Evolutionary conservation across 345 rosid genomes (phyloP).

Genomic region (Heritiera fomes): DNA sequence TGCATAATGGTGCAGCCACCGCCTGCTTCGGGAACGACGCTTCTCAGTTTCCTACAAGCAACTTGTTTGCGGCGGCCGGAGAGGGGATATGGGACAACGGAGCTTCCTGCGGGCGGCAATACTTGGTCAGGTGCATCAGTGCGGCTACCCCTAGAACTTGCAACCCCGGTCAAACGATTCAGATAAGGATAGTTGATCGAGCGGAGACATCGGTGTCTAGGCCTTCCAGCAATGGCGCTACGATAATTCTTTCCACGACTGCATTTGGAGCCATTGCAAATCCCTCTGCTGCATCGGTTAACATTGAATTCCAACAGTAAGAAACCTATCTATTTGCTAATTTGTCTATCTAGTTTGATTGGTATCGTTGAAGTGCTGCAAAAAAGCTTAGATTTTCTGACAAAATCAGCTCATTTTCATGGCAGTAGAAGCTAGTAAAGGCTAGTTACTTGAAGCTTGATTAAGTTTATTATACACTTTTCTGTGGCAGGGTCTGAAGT

Average conservation of each 20-base stretch:
- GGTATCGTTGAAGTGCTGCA: too few relatives aligned
- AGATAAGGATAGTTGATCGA: constrained; percentile 45
- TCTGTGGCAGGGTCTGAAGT: constrained; percentile 8
- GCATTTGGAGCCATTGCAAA: constrained; percentile 46
- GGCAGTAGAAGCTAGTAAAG: too few relatives aligned
- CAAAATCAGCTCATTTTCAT: too few relatives aligned
- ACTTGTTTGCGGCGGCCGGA: constrained; percentile 56
- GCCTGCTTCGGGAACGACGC: constrained; percentile 49
- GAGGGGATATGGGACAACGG: constrained; percentile 75
- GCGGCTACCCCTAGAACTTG: constrained; percentile 36
- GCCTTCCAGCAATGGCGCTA: constrained; percentile 36
- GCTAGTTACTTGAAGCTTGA: too few relatives aligned
- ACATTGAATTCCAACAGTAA: constrained; percentile 52
- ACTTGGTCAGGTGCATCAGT: constrained; percentile 57
- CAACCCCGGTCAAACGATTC: constrained; percentile 30
- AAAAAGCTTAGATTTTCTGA: too few relatives aligned
- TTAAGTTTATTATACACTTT: too few relatives aligned
- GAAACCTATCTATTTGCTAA: background rate
- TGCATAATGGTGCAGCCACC: constrained; percentile 37
- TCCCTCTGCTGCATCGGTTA: constrained; percentile 27
- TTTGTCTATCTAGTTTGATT: too few relatives aligned
- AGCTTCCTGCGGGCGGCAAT: constrained; percentile 56
- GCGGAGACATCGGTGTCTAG: constrained; percentile 37
- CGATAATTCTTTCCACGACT: constrained; percentile 43
- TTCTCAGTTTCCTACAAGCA: constrained; percentile 51